These are phyloP conservation scores for Erysimum cheiri DNA, from an alignment of 441 rosid genomes.

Conservation along the genomic window DNA sequence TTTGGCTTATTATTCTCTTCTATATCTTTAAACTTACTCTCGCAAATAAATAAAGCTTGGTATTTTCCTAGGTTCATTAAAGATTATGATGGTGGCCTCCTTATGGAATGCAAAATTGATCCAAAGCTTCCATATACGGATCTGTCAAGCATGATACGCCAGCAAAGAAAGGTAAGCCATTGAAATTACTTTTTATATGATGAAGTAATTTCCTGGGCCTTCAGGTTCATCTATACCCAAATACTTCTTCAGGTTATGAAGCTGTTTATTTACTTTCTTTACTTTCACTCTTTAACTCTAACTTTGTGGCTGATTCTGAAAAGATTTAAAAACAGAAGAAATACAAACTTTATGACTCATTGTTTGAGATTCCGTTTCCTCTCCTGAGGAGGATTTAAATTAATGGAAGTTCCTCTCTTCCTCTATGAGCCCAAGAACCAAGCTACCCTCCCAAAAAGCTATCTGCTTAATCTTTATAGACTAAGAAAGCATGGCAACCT, in stretches of 20 bases:
- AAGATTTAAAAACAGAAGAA: conserved; percentile 9
- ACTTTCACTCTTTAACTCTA: conserved; percentile 6
- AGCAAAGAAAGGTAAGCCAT: conserved; percentile 79
- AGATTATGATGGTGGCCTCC: conserved; percentile 99
- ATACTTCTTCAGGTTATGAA: not conserved
- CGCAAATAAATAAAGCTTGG: conserved; percentile 28
- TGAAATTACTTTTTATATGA: not conserved
- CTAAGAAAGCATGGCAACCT: conserved; percentile 18
- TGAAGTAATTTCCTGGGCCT: conserved; percentile 3
- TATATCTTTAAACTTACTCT: conserved; percentile 9
- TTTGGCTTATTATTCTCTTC: conserved; percentile 6
- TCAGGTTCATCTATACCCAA: conserved; percentile 1
- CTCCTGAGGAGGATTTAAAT: not conserved
- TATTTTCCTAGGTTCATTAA: conserved; percentile 72
- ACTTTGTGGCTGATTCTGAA: conserved; percentile 1
- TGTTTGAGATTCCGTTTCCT: not conserved
- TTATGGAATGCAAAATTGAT: conserved; percentile 98
- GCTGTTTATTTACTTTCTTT: conserved; percentile 6
- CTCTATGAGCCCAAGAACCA: conserved; percentile 6
- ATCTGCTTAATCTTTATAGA: conserved; percentile 3
- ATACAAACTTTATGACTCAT: conserved; percentile 7
- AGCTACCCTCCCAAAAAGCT: conserved; percentile 9
- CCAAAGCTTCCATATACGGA: conserved; percentile 98
- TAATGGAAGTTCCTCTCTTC: not conserved
- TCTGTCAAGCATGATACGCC: conserved; percentile 89